phyloP scores from a whole-genome alignment of 805 yeast species.

The Ogataea trehalophila region DNA sequence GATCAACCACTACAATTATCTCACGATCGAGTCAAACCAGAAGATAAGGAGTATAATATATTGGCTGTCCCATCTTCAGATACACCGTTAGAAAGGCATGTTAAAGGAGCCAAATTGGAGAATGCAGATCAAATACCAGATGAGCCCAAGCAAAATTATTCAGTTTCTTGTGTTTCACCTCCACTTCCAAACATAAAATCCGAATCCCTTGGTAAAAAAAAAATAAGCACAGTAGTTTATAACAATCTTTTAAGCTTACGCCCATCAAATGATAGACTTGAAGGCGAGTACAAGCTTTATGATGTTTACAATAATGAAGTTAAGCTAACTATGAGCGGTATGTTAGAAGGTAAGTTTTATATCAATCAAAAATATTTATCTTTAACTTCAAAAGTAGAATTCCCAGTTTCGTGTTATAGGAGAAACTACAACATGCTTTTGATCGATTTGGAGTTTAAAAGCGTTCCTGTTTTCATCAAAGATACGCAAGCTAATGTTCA shows the following conservation, averaged over 20 bases:
- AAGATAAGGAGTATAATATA: neutral
- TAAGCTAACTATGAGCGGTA: slow-evolving; percentile 1
- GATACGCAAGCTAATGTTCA: neutral
- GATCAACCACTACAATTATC: neutral
- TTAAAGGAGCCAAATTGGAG: neutral
- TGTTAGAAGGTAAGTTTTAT: slow-evolving; percentile 18
- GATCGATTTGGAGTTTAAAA: slow-evolving; percentile 5
- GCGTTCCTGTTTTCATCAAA: slow-evolving; percentile 4
- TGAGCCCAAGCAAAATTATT: neutral
- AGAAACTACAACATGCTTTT: slow-evolving; percentile 14
- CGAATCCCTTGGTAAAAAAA: no score
- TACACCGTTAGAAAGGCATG: neutral
- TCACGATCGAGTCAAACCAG: neutral
- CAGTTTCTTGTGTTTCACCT: no score
- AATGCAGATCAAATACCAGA: no score
- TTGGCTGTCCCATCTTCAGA: no score
- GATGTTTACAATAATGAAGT: neutral
- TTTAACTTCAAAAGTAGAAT: neutral
- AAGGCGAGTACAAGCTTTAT: neutral
- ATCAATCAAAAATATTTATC: slow-evolving; percentile 11
- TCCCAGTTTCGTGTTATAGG: slow-evolving; percentile 20
- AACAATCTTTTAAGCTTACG: neutral
- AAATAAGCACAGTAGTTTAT: neutral
- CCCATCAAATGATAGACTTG: neutral
- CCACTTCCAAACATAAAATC: no score